Evolutionary conservation across 352 stramenopile genomes (phyloP).

Genomic region (Aphanomyces euteiches): DNA sequence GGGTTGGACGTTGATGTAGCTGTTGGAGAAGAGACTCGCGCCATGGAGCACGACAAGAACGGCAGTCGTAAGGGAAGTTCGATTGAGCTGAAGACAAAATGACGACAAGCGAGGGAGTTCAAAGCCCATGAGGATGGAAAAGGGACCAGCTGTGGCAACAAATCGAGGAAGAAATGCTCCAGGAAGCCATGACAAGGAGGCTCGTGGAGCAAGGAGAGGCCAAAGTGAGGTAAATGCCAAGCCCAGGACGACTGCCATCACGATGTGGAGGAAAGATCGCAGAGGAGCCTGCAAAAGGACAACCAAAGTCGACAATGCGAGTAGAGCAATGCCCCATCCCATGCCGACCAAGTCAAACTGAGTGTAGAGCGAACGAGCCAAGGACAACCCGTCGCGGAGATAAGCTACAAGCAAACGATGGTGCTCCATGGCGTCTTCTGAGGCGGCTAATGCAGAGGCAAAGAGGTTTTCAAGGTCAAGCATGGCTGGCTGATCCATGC

Average conservation of each 20-base stretch:
- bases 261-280: not conserved
- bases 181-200: not conserved
- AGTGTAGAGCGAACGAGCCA: slow-evolving; percentile 79
- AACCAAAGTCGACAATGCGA: slow-evolving; percentile 29
- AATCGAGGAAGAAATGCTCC: slow-evolving; percentile 24
- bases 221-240: slow-evolving; percentile 36
- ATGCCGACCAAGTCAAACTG: slow-evolving; percentile 83
- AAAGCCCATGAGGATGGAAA: slow-evolving; percentile 21
- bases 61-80: not conserved
- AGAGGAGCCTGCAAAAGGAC: not conserved
- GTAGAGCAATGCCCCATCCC: slow-evolving; percentile 55
- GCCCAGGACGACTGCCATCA: slow-evolving; percentile 10
- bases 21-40: slow-evolving; percentile 74
- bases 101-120: not conserved
- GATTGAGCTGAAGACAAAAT: not conserved
- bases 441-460: slow-evolving; percentile 33
- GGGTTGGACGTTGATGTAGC: slow-evolving; percentile 77
- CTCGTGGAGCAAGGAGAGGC: slow-evolving; percentile 28
- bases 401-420: slow-evolving; percentile 47
- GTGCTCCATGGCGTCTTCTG: not conserved
- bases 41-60: slow-evolving; percentile 50
- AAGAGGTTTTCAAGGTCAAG: slow-evolving; percentile 50
- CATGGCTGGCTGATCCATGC: slow-evolving; percentile 30
- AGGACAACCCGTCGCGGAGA: slow-evolving; percentile 54
- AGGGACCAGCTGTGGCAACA: slow-evolving; percentile 11